Conservation (phyloP, 1,139 yeast genomes). For the Debaryomyces sp. region DNA sequence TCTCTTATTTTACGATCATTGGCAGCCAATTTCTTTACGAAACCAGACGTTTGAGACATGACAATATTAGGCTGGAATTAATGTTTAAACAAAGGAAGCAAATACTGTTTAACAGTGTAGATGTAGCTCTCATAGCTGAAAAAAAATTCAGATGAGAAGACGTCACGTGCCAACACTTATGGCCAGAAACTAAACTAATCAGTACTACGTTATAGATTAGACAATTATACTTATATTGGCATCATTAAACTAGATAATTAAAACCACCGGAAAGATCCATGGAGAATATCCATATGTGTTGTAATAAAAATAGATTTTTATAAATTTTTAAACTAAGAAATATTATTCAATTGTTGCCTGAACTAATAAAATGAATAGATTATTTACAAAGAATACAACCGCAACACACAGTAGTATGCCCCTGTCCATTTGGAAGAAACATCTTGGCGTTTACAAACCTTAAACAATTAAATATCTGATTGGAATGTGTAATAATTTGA, state of each 20-base stretch:
- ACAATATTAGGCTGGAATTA: not conserved
- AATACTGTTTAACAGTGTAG: not conserved
- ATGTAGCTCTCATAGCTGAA: not conserved
- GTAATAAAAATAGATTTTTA: not conserved
- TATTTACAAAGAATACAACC: not conserved
- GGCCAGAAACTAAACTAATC: not conserved
- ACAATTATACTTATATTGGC: not conserved
- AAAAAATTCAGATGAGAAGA: conserved; percentile 1
- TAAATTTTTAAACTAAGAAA: not conserved
- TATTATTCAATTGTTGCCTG: conserved; percentile 2
- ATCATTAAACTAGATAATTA: not conserved
- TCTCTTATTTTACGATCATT: conserved; percentile 77
- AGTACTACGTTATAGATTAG: not conserved
- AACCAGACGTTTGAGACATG: conserved; percentile 40
- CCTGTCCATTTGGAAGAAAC: not conserved
- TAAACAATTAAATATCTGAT: conserved; percentile 95
- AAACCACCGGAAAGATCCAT: not conserved
- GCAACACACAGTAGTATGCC: not conserved
- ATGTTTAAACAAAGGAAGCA: not conserved
- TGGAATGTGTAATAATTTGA: conserved; percentile 94
- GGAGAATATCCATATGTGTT: not conserved
- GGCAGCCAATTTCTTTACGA: conserved; percentile 83
- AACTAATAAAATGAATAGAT: conserved; percentile 1
- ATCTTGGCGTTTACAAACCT: conserved; percentile 13
- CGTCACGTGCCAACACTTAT: not conserved